phyloP scores from a whole-genome alignment of 345 rosid species.

The Geranium brycei region DNA sequence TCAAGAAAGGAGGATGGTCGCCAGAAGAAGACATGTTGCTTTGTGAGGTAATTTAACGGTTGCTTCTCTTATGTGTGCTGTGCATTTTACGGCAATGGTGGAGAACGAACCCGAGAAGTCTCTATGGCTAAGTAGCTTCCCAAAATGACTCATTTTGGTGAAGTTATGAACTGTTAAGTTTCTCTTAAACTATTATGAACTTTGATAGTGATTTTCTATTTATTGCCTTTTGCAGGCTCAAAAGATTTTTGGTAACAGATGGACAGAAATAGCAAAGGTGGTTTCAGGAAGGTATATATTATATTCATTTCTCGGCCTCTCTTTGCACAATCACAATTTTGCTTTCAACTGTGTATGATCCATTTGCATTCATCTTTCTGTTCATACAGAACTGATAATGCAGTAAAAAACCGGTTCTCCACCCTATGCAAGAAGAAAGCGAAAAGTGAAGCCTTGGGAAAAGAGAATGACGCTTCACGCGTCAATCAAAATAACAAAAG shows the following conservation, averaged over 20 bases:
- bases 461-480: conserved; percentile 47
- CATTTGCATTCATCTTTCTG: background rate
- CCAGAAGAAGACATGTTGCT: conserved; percentile 93
- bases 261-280: conserved; percentile 99
- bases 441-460: conserved; percentile 76
- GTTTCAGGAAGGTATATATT: conserved; percentile 85
- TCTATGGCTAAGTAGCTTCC: background rate
- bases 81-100: background rate
- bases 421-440: conserved; percentile 96
- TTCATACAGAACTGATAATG: conserved; percentile 82
- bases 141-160: too few relatives aligned
- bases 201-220: too few relatives aligned
- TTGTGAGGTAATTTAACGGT: conserved; percentile 55
- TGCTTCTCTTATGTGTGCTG: background rate
- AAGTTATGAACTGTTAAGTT: background rate
- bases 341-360: background rate
- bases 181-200: background rate
- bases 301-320: background rate
- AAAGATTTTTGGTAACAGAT: conserved; percentile 82
- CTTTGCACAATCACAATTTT: background rate
- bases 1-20: conserved; percentile 99
- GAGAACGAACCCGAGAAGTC: too few relatives aligned
- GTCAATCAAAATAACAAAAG: conserved; percentile 67
- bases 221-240: conserved; percentile 52
- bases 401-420: conserved; percentile 94